phyloP scores from a whole-genome alignment of 805 yeast species.

The Cyberlindnera xishuangbannaensis region DNA sequence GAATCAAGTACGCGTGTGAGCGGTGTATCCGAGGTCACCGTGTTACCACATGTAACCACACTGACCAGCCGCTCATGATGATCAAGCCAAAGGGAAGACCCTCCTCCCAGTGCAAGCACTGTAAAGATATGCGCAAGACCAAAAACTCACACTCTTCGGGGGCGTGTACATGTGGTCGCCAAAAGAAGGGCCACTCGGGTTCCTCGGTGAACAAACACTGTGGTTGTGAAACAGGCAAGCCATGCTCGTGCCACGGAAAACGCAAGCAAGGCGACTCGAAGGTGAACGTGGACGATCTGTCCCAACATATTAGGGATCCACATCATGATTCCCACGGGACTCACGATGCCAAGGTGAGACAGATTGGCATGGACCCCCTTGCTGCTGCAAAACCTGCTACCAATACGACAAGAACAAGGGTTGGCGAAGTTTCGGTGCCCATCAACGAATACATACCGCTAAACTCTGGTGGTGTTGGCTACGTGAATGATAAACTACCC shows the following conservation, averaged over 20 bases:
- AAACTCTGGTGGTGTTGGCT: constrained; percentile 27
- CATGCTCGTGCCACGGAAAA: constrained; percentile 25
- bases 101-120: constrained; percentile 83
- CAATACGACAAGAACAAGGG: constrained; percentile 23
- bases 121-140: constrained; percentile 66
- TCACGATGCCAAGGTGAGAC: constrained; percentile 12
- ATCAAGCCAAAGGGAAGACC: constrained; percentile 98
- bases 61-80: constrained; percentile 85
- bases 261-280: constrained; percentile 8
- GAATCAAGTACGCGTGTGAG: constrained; percentile 94
- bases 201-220: constrained; percentile 20
- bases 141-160: constrained; percentile 57
- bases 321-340: neutral
- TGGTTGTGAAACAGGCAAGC: constrained; percentile 24
- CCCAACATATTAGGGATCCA: no score
- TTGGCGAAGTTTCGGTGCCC: constrained; percentile 35
- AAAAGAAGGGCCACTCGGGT: constrained; percentile 26
- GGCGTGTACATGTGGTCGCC: constrained; percentile 59
- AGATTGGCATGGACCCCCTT: constrained; percentile 26
- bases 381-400: constrained; percentile 23
- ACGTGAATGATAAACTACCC: constrained; percentile 21
- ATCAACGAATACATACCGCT: constrained; percentile 32
- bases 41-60: constrained; percentile 89
- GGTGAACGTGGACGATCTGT: no score
- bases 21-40: constrained; percentile 95